phyloP scores from a whole-genome alignment of 352 stramenopile genomes.

The Stramenopiles sp. region DNA sequence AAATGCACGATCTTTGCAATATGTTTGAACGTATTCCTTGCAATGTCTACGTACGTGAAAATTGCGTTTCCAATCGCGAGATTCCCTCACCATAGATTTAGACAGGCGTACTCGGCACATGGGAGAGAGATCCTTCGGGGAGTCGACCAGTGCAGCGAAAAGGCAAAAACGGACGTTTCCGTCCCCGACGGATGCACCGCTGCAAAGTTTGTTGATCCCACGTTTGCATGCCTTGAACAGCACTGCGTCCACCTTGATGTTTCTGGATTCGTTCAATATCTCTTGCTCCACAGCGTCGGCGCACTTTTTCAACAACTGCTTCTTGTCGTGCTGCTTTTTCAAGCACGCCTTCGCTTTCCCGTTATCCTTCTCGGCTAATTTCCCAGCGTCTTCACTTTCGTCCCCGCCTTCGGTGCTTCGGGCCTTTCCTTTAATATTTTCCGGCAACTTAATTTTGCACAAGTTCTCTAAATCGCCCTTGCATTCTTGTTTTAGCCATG shows the following conservation, averaged over 20 bases:
- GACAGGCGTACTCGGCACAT: background rate
- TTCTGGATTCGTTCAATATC: background rate
- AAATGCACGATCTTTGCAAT: background rate
- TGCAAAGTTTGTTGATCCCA: background rate
- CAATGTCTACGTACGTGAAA: background rate
- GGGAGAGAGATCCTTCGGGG: background rate
- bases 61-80: background rate
- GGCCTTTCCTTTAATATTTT: background rate
- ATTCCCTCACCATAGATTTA: background rate
- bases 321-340: background rate
- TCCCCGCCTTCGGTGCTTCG: background rate
- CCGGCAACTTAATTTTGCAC: constrained; percentile 1
- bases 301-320: background rate
- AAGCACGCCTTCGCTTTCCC: background rate
- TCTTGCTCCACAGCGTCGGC: background rate
- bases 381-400: background rate
- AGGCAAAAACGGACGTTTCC: background rate
- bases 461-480: constrained; percentile 1
- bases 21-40: background rate
- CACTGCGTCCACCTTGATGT: background rate
- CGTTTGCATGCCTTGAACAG: background rate
- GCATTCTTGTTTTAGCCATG: background rate
- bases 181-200: background rate
- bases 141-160: background rate
- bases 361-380: background rate